phyloP scores from a whole-genome alignment of 805 yeast species.

The Maudiozyma barnettii region DNA sequence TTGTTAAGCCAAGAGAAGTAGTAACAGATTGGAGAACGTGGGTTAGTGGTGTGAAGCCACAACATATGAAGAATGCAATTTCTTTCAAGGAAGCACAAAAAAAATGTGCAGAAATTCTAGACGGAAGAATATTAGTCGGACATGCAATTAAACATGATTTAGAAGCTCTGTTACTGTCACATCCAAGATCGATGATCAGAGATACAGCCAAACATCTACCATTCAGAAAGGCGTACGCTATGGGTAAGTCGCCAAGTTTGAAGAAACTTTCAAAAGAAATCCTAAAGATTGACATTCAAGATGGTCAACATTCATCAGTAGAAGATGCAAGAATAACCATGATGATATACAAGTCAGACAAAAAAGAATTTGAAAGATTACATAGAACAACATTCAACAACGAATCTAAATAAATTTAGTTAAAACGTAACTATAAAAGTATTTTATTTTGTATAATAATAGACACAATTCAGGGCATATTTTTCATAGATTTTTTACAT shows the following conservation, averaged over 20 bases:
- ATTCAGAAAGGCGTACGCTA: slow-evolving; percentile 44
- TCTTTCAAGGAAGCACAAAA: slow-evolving; percentile 58
- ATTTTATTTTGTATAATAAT: background rate
- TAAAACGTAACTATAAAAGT: background rate
- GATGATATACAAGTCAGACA: slow-evolving; percentile 59
- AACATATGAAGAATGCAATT: slow-evolving; percentile 58
- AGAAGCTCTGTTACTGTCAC: slow-evolving; percentile 54
- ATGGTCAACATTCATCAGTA: slow-evolving; percentile 72
- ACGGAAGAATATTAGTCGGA: slow-evolving; percentile 60
- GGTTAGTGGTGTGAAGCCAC: slow-evolving; percentile 78
- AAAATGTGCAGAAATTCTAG: slow-evolving; percentile 41
- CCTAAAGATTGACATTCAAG: slow-evolving; percentile 54
- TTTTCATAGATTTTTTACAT: background rate
- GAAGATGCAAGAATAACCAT: slow-evolving; percentile 88
- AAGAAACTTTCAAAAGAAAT: slow-evolving; percentile 53
- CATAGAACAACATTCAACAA: slow-evolving; percentile 11
- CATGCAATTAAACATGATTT: slow-evolving; percentile 80
- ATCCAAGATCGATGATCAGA: slow-evolving; percentile 52
- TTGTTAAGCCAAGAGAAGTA: slow-evolving; percentile 61
- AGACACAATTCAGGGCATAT: no score
- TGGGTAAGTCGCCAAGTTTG: slow-evolving; percentile 65
- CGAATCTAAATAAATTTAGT: background rate
- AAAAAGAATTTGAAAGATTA: slow-evolving; percentile 48
- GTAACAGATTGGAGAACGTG: slow-evolving; percentile 91
- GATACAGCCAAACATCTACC: slow-evolving; percentile 63